Evolutionary conservation across 2,329 filamentous ascomycete genomes (phyloP).

Genomic region (Pyrenochaeta sp.): DNA sequence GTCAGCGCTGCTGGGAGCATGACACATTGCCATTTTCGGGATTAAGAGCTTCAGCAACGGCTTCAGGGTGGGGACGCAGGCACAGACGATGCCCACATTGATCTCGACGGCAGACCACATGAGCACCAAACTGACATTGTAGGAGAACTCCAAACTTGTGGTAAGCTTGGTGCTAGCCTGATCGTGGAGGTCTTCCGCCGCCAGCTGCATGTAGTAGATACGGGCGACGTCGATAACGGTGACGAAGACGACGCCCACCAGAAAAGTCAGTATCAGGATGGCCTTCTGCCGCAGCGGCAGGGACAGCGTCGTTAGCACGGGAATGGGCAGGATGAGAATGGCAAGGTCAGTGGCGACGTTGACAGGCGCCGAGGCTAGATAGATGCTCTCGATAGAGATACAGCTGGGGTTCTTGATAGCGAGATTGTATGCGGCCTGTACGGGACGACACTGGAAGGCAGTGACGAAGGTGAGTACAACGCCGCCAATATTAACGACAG

Average conservation of each 20-base stretch:
- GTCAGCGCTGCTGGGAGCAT: no score
- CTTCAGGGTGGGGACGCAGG: no score
- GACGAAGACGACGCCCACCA: not conserved
- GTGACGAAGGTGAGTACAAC: not conserved
- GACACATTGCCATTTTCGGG: no score
- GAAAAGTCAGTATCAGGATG: not conserved
- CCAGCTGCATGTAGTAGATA: not conserved
- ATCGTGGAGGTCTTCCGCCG: not conserved
- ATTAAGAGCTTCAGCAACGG: no score
- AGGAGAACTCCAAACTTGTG: no score
- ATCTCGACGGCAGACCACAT: no score
- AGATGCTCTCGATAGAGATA: not conserved
- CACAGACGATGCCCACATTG: no score
- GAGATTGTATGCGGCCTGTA: not conserved
- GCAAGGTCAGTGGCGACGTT: constrained; percentile 8
- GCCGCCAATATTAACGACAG: not conserved
- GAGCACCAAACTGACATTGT: no score
- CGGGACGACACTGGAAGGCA: not conserved
- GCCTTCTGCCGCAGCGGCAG: constrained; percentile 9
- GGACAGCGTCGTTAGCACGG: constrained; percentile 1
- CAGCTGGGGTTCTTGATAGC: not conserved
- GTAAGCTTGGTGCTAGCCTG: no score
- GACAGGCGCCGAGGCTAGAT: not conserved
- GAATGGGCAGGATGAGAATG: constrained; percentile 8
- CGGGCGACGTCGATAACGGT: not conserved